Conservation (phyloP, 176 grass and related monocot species). For the sorghum (Sorghum bicolor) region DNA sequence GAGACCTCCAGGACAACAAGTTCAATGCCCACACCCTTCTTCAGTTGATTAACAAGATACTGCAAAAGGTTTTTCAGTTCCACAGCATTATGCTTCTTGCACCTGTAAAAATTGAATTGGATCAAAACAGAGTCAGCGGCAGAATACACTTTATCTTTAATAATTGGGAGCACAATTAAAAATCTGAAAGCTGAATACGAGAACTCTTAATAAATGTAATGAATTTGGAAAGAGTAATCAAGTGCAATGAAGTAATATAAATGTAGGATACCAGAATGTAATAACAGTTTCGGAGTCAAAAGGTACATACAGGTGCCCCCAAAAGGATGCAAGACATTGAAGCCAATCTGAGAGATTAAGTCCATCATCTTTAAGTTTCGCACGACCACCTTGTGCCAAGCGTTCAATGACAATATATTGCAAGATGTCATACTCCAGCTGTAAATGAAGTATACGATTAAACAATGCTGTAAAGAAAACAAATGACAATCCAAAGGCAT, state of each 20-base stretch:
- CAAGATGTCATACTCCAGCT: conserved; percentile 99
- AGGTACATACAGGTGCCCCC: conserved; percentile 89
- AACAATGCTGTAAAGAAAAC: conserved; percentile 13
- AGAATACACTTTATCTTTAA: background rate
- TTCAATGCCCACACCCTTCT: conserved; percentile 84
- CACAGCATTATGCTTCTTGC: conserved; percentile 96
- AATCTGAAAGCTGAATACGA: background rate
- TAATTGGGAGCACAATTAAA: conserved; percentile 7
- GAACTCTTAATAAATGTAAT: background rate
- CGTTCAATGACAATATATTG: conserved; percentile 99
- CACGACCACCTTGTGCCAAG: conserved; percentile 90
- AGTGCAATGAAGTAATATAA: background rate
- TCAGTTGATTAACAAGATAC: conserved; percentile 97
- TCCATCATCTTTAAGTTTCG: conserved; percentile 96
- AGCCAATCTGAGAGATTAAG: conserved; percentile 99
- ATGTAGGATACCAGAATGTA: conserved; percentile 3
- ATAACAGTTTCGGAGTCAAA: conserved; percentile 20
- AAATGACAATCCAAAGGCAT: conserved; percentile 8
- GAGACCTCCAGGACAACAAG: conserved; percentile 93
- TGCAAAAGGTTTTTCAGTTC: conserved; percentile 96
- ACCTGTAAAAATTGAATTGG: conserved; percentile 50
- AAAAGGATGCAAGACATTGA: conserved; percentile 98
- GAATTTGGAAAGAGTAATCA: conserved; percentile 3
- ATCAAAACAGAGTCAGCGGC: conserved; percentile 5
- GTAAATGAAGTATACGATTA: conserved; percentile 36